These are phyloP conservation scores for Acephala macrosclerotiorum DNA, from an alignment of 2,329 filamentous ascomycete species.

Conservation along the genomic window DNA sequence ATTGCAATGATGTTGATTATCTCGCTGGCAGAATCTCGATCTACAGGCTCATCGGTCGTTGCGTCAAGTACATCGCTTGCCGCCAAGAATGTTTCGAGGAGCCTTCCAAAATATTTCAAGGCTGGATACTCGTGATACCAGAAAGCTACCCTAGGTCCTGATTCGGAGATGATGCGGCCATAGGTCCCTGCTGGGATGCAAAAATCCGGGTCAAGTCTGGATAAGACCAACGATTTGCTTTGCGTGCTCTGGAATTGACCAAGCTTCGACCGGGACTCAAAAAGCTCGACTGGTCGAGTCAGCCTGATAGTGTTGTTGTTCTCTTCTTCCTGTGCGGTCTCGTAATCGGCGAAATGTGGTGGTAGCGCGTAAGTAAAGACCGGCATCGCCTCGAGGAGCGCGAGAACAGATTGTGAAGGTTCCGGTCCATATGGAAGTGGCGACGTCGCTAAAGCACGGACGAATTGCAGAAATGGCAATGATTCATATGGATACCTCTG, in stretches of 20 bases:
- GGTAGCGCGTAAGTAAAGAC: slow-evolving; percentile 79
- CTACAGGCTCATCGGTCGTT: slow-evolving; percentile 55
- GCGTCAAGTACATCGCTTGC: slow-evolving; percentile 56
- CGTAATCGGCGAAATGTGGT: slow-evolving; percentile 74
- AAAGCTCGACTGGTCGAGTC: slow-evolving; percentile 67
- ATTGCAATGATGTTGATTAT: slow-evolving; percentile 77
- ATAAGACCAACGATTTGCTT: slow-evolving; percentile 30
- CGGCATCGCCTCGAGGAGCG: slow-evolving; percentile 60
- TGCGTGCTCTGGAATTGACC: slow-evolving; percentile 16
- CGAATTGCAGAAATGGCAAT: slow-evolving; percentile 77
- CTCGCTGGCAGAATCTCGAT: slow-evolving; percentile 71
- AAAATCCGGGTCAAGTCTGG: slow-evolving; percentile 55
- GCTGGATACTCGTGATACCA: slow-evolving; percentile 81
- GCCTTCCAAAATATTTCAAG: slow-evolving; percentile 79
- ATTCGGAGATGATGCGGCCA: slow-evolving; percentile 79
- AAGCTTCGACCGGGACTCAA: slow-evolving; percentile 52
- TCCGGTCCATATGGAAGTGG: slow-evolving; percentile 45
- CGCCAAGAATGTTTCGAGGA: slow-evolving; percentile 71
- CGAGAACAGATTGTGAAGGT: slow-evolving; percentile 57
- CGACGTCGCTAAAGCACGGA: slow-evolving; percentile 67
- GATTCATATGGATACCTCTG: slow-evolving; percentile 88
- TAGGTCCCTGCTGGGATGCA: slow-evolving; percentile 70
- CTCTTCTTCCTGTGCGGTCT: slow-evolving; percentile 83
- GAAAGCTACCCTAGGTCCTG: slow-evolving; percentile 76
- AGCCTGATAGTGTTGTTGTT: slow-evolving; percentile 82